A percentile compares a stretch with the other conserved stretches of the same genome.
Conservation (phyloP, 1,139 yeast genomes). For the Candida mesenterica region DNA sequence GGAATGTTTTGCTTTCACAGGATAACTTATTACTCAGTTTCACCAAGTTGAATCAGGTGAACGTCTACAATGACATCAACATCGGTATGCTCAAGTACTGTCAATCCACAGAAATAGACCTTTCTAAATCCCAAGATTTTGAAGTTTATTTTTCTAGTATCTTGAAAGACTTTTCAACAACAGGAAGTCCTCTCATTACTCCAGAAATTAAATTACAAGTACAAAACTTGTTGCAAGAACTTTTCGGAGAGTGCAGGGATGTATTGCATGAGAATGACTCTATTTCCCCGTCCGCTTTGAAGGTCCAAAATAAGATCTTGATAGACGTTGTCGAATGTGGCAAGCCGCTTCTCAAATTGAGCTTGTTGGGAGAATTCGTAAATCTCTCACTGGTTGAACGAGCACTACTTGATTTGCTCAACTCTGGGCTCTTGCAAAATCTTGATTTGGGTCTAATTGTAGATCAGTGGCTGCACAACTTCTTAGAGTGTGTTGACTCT, state of each 20-base stretch:
- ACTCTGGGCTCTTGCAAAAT: conserved; percentile 18
- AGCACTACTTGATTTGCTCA: conserved; percentile 15
- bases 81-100: conserved; percentile 26
- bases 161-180: conserved; percentile 7
- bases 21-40: conserved; percentile 23
- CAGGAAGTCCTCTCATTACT: conserved; percentile 15
- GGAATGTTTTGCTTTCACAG: conserved; percentile 27
- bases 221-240: conserved; percentile 25
- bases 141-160: conserved; percentile 19
- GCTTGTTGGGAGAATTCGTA: conserved; percentile 27
- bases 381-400: conserved; percentile 12
- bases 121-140: conserved; percentile 10
- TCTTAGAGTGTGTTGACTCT: conserved; percentile 15
- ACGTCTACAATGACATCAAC: conserved; percentile 27
- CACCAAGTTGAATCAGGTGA: conserved; percentile 24
- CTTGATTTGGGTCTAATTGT: conserved; percentile 20
- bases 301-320: conserved; percentile 19
- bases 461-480: conserved; percentile 22
- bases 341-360: conserved; percentile 24
- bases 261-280: conserved; percentile 8
- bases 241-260: conserved; percentile 20
- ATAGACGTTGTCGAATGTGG: conserved; percentile 16
- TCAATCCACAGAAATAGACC: conserved; percentile 15
- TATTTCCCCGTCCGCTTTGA: conserved; percentile 2
- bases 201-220: conserved; percentile 24